Evolutionary conservation across 495 filamentous ascomycete species (phyloP), one percentile per base, ranked within the genome.

Genomic region (Penicillium coffeae): DNA sequence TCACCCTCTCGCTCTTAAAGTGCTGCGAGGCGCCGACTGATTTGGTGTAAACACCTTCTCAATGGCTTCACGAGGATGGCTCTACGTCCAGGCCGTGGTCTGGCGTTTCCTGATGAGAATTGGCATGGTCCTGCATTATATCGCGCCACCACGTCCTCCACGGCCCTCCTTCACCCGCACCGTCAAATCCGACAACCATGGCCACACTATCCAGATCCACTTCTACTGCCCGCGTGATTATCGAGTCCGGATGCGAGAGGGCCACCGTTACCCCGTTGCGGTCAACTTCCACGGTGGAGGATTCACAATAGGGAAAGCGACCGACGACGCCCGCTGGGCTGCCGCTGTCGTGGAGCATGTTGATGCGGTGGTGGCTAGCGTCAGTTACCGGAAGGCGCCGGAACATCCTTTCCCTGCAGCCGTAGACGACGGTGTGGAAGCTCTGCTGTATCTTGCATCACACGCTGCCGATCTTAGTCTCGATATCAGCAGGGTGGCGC

Each of bases 281-380:
- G 75, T 90, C 51, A 89, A 90, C 51, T 87, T 86, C 60, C 75
- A 90, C 55, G 88, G 88, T 14, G 88, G 88, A 25, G 88, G 87
- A 1, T 92, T 90, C 56, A 89, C 84, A 0, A 60, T 92, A 13
- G 88, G 88, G 10, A 76, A 63, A 21, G 78, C 80, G 0, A 83
- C 82, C 14, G 87, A 90, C 63, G 88, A 90, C 56, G 76, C 79
- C 9, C 79, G 84, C 40, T 92, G 87, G 78, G 81, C 81, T 2
- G 66, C 74, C 3, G 68, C 70, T 27, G 63, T 83, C 1, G 59
- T 79, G n/a, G 61, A 78, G 9, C 69, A 78, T 25, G 77, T 78
- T 37, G 69, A 73, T 18, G 86, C 85, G 25, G 83, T 90, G 13
- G 66, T 88, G 12, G 75, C 84, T 32, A 83, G 76, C 33, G 86